These are phyloP conservation scores for Tylopilus balloui DNA, from an alignment of 768 basidiomycete species.

Conservation along the genomic window DNA sequence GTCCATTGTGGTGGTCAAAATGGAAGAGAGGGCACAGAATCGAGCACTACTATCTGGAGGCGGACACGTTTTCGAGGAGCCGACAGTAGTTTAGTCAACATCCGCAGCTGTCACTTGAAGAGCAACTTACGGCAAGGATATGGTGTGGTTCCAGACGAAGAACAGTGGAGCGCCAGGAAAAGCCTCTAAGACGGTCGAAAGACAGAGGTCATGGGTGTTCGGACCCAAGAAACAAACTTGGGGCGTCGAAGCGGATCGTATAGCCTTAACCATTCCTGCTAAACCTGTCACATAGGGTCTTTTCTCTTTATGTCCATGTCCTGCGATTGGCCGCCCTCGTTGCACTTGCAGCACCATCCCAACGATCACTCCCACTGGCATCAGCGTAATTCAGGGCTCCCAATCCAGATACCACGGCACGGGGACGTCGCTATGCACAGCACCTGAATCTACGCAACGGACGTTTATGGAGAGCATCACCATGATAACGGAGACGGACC, in stretches of 20 bases:
- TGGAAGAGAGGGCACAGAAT: constrained; percentile 6
- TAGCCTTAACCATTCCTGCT: constrained; percentile 5
- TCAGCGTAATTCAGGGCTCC: not conserved
- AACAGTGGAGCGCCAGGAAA: not conserved
- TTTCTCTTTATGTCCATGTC: constrained; percentile 13
- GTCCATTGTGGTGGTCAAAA: constrained; percentile 27
- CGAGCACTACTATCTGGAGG: constrained; percentile 21
- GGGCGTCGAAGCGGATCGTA: constrained; percentile 8
- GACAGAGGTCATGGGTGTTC: not conserved
- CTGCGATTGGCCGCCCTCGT: not conserved
- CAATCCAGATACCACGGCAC: not conserved
- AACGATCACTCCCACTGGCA: too few relatives aligned
- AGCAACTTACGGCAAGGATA: not conserved
- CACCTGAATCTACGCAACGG: not conserved
- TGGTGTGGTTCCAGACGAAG: not conserved
- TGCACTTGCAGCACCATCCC: too few relatives aligned
- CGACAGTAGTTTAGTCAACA: constrained; percentile 23
- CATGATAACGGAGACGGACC: not conserved
- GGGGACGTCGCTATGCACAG: not conserved
- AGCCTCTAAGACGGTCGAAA: not conserved
- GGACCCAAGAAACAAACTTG: constrained; percentile 6
- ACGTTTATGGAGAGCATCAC: not conserved
- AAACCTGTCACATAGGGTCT: constrained; percentile 21
- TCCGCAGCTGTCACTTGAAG: constrained; percentile 9
- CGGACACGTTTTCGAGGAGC: constrained; percentile 27